Evolutionary conservation across 208 protist genomes (phyloP).

Genomic region (Strigomonas oncopelti): DNA sequence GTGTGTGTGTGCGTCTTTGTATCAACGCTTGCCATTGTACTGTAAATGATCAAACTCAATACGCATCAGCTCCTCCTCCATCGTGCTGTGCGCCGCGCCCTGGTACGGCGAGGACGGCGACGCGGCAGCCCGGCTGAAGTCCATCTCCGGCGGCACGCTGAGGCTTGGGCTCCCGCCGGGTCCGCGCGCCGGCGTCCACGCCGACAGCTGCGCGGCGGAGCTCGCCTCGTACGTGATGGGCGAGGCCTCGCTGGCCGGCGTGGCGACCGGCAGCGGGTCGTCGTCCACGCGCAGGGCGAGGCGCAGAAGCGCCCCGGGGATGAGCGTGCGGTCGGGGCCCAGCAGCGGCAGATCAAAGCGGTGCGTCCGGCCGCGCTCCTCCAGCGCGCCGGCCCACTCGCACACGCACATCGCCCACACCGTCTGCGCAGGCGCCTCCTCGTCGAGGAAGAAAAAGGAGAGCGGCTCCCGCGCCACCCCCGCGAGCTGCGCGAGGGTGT

Average conservation of each 20-base stretch:
- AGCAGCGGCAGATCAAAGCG: conserved; percentile 55
- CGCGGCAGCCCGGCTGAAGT: background rate
- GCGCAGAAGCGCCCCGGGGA: conserved; percentile 49
- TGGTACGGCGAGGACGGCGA: conserved; percentile 2
- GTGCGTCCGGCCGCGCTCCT: conserved; percentile 24
- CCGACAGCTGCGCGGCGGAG: background rate
- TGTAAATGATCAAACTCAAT: conserved; percentile 24
- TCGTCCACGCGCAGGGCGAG: conserved; percentile 45
- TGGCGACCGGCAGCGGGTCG: background rate
- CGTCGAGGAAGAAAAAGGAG: conserved; percentile 76
- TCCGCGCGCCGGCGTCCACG: too few species aligned
- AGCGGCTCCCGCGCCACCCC: conserved; percentile 67
- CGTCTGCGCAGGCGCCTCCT: conserved; percentile 27
- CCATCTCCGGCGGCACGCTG: conserved; percentile 4
- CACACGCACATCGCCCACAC: conserved; percentile 77
- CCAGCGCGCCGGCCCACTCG: conserved; percentile 61
- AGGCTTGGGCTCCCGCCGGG: background rate
- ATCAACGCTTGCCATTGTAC: background rate
- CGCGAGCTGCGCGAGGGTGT: conserved; percentile 42
- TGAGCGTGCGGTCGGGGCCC: conserved; percentile 29
- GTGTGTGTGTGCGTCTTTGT: background rate
- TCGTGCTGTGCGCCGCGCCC: conserved; percentile 14
- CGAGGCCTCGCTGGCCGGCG: background rate
- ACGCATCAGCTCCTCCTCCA: conserved; percentile 72
- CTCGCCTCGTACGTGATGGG: background rate